A percentile compares a stretch with the other conserved stretches of the same genome.
phyloP scores from a whole-genome alignment of 306 rosid genomes.

The Rubus parviflorus region DNA sequence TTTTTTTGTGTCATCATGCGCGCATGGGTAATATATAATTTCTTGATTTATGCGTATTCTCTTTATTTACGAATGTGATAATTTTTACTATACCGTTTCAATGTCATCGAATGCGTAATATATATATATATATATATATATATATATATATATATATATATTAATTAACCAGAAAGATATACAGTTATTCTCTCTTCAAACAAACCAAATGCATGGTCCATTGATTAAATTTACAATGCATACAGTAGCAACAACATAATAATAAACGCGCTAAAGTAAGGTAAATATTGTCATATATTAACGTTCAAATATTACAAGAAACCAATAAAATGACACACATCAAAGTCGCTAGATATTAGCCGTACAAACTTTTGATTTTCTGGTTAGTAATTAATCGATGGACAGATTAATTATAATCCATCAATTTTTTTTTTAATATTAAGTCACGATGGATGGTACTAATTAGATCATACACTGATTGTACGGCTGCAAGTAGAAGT shows the following conservation, averaged over 20 bases:
- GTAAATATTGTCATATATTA: not conserved
- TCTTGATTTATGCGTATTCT: not conserved
- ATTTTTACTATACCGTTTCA: not conserved
- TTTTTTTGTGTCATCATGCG: not conserved
- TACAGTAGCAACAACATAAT: not conserved
- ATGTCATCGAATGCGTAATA: not conserved
- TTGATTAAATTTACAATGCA: not conserved
- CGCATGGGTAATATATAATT: not conserved
- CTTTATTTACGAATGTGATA: not conserved
- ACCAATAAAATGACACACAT: not conserved
- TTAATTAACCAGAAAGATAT: not conserved
- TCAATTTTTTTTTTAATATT: not conserved
- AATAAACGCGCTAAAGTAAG: not conserved
- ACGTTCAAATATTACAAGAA: not conserved
- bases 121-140: no score
- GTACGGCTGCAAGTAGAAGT: conserved; percentile 40
- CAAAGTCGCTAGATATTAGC: not conserved
- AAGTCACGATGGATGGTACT: not conserved
- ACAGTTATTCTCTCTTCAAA: not conserved
- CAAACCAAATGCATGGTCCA: not conserved
- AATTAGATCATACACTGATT: conserved; percentile 46
- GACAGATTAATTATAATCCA: not conserved
- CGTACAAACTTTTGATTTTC: not conserved
- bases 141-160: no score
- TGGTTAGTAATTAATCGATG: conserved; percentile 5